Percentiles rank a stretch among this genome's conserved stretches.
phyloP scores from a whole-genome alignment of 768 basidiomycete genomes.

The Mycena alexandri region DNA sequence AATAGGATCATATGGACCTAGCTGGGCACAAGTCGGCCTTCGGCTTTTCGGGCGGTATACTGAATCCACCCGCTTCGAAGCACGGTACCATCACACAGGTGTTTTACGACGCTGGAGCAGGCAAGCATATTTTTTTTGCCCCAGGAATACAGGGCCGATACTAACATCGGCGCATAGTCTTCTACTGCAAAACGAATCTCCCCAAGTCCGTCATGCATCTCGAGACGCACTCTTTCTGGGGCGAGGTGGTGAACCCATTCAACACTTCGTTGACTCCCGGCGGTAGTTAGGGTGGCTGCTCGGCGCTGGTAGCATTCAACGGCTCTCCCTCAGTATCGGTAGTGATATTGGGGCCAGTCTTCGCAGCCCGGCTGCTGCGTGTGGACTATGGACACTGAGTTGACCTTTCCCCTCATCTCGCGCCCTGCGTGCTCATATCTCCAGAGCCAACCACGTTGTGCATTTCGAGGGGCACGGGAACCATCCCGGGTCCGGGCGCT shows the following conservation, averaged over 20 bases:
- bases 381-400: slow-evolving; percentile 38
- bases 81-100: slow-evolving; percentile 46
- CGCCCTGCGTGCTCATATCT: not conserved
- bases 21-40: slow-evolving; percentile 55
- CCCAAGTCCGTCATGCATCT: slow-evolving; percentile 57
- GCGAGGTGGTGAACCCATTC: slow-evolving; percentile 56
- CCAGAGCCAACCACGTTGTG: slow-evolving; percentile 46
- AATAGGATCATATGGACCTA: slow-evolving; percentile 54
- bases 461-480: slow-evolving; percentile 60
- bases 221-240: slow-evolving; percentile 47
- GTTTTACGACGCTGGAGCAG: slow-evolving; percentile 56
- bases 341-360: slow-evolving; percentile 51
- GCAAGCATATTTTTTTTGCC: slow-evolving; percentile 42
- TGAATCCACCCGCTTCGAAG: slow-evolving; percentile 20
- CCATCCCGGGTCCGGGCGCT: slow-evolving; percentile 57
- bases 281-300: slow-evolving; percentile 66
- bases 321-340: slow-evolving; percentile 60
- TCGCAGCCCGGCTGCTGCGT: slow-evolving; percentile 45
- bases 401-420: not conserved
- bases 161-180: slow-evolving; percentile 49
- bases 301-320: slow-evolving; percentile 58
- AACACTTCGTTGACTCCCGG: slow-evolving; percentile 58
- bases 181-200: slow-evolving; percentile 58
- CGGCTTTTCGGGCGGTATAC: slow-evolving; percentile 47
- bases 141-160: no score